Percentiles rank a stretch among this genome's conserved stretches.
phyloP scores from a whole-genome alignment of 495 filamentous ascomycete species.

The Trichodelitschia bisporula region DNA sequence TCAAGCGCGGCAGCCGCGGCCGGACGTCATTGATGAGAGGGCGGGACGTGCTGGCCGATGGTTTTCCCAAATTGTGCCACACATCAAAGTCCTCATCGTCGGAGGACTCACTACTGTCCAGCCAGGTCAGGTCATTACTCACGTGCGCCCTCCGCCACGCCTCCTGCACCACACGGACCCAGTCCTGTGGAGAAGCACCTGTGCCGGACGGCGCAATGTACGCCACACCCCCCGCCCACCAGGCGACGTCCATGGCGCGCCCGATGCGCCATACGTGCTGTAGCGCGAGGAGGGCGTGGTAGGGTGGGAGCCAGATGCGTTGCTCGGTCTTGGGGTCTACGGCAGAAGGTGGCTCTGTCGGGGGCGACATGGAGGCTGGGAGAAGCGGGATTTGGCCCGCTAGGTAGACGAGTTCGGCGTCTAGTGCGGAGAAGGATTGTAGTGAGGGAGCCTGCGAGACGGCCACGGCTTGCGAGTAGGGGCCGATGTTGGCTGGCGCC shows the following conservation, averaged over 20 bases:
- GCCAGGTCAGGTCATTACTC: background rate
- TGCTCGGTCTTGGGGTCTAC: constrained; percentile 5
- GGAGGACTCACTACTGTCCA: background rate
- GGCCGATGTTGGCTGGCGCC: constrained; percentile 95
- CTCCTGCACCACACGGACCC: too few species aligned
- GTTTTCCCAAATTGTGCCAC: too few species aligned
- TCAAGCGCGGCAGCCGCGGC: constrained; percentile 3
- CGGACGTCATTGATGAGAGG: too few species aligned
- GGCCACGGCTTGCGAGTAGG: constrained; percentile 77
- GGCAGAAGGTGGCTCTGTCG: background rate
- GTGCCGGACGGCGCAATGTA: too few species aligned
- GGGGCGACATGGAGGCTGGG: constrained; percentile 44
- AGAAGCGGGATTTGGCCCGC: constrained; percentile 85
- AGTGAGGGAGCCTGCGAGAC: constrained; percentile 9
- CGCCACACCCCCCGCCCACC: constrained; percentile 48
- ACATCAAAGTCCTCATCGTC: constrained; percentile 28
- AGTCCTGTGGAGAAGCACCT: too few species aligned
- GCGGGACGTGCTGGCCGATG: too few species aligned
- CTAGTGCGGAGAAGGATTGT: too few species aligned
- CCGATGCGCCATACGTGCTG: constrained; percentile 87
- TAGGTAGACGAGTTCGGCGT: constrained; percentile 26
- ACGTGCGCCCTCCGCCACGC: too few species aligned
- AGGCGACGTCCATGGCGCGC: constrained; percentile 38
- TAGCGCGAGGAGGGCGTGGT: constrained; percentile 36
- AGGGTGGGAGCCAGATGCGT: constrained; percentile 11